phyloP scores from a whole-genome alignment of 768 basidiomycete genomes.

The Hebeloma cylindrosporum region DNA sequence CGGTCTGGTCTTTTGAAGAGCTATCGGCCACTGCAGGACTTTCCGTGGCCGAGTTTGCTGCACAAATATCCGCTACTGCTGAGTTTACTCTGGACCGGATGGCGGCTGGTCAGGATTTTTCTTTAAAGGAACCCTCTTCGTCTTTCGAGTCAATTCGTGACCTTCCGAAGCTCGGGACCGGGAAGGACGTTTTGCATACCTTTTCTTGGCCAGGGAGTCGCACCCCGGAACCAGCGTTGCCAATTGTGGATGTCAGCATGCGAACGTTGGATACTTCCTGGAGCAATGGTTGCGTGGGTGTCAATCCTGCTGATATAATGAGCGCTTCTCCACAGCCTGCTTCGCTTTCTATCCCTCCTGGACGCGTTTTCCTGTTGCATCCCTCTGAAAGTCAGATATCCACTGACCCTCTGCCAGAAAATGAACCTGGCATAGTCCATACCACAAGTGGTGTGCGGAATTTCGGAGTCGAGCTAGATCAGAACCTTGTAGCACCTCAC shows the following conservation, averaged over 20 bases:
- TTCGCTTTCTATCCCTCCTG: background rate
- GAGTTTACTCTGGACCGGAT: slow-evolving; percentile 32
- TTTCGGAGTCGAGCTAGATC: too few species aligned
- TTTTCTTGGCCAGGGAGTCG: slow-evolving; percentile 4
- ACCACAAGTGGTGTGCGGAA: background rate
- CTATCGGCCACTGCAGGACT: slow-evolving; percentile 34
- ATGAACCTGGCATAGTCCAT: background rate
- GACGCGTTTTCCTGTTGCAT: slow-evolving; percentile 7
- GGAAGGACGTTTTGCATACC: background rate
- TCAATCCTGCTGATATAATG: slow-evolving; percentile 35
- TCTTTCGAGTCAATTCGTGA: background rate
- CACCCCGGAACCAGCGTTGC: slow-evolving; percentile 10
- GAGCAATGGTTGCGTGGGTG: slow-evolving; percentile 20
- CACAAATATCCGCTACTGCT: slow-evolving; percentile 36
- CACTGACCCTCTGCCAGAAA: background rate
- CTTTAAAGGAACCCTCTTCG: background rate
- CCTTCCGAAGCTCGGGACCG: background rate
- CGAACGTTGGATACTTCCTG: slow-evolving; percentile 16
- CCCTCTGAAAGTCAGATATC: background rate
- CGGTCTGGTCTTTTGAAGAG: slow-evolving; percentile 23
- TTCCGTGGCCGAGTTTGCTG: slow-evolving; percentile 32
- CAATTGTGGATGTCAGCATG: slow-evolving; percentile 19
- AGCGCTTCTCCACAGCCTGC: slow-evolving; percentile 14
- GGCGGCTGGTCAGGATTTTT: slow-evolving; percentile 11
- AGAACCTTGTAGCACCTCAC: background rate